phyloP scores from a whole-genome alignment of 2,329 filamentous ascomycete genomes.

The Fusarium buharicum region DNA sequence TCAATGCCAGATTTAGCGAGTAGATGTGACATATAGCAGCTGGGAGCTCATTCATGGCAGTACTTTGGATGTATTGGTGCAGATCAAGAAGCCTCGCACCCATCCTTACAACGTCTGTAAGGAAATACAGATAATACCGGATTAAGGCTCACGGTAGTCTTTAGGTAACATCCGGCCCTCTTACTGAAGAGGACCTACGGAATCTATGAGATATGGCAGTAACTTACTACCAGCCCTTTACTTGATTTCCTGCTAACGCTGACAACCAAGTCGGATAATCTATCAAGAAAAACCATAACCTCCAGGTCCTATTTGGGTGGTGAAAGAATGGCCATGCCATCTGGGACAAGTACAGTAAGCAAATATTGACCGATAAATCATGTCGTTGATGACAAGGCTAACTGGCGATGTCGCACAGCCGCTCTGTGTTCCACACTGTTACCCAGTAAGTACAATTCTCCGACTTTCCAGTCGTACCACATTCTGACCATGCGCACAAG shows the following conservation, averaged over 20 bases:
- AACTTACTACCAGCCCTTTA: too few relatives aligned
- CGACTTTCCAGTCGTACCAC: slow-evolving; percentile 11
- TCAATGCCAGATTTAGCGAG: too few relatives aligned
- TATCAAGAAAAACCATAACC: slow-evolving; percentile 5
- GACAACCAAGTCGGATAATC: not conserved
- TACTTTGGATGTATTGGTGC: too few relatives aligned
- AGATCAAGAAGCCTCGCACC: too few relatives aligned
- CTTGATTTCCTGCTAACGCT: not conserved
- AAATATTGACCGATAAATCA: not conserved
- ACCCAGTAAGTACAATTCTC: slow-evolving; percentile 33
- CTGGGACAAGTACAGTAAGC: slow-evolving; percentile 15
- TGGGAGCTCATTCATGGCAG: too few relatives aligned
- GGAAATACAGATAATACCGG: too few relatives aligned
- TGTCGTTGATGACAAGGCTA: slow-evolving; percentile 12
- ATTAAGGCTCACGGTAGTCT: too few relatives aligned
- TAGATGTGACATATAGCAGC: too few relatives aligned
- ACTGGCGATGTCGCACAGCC: slow-evolving; percentile 9
- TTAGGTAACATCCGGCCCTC: too few relatives aligned
- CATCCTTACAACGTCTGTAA: too few relatives aligned
- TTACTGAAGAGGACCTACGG: too few relatives aligned
- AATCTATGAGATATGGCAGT: too few relatives aligned
- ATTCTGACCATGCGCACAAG: slow-evolving; percentile 14
- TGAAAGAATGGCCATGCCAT: slow-evolving; percentile 3
- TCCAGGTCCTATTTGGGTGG: not conserved
- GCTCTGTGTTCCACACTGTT: slow-evolving; percentile 26